Base-by-base conservation (phyloP, 306 rosid genomes). In the Phaseolus lunatus region DNA sequence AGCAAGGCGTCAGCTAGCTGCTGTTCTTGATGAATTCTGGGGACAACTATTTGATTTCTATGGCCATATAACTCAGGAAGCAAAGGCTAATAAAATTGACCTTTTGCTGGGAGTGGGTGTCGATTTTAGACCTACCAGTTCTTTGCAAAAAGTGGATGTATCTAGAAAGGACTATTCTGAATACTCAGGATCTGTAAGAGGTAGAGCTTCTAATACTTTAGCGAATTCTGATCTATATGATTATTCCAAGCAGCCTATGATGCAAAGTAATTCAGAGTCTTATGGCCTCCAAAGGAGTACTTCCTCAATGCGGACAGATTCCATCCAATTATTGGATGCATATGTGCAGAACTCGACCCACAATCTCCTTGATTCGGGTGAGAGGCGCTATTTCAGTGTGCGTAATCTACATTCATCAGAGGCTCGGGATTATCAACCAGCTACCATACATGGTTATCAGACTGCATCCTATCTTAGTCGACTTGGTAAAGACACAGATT, bases 1-100 rank as follows among this genome's bases (percentile, higher is more conserved):
- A 43, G 97, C 94, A 81, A 91, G 99, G 80, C 96, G 94, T 58
- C 93, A 92, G 54, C 88, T 96, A 76, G 94, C 98, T 53, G 64
- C 80, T 18, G 76, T 75, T 82, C 99, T 96, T 53, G 87, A 89
- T 56, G 98, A 92, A 56, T 96, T 96, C 67, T 96, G 99, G 99
- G 94, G 96, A 65, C 92, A 89, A 59, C 86, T 96, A 19, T 96
- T 84, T 86, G 98, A 89, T 88, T 89, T 84, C 68, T 86, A 91
- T 56, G 99, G 99, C 15, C 86, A 81, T 72, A 58, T 82, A 53
- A 88, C 88, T 74, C 84, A 53, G 48, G 91, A 83, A 47, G 96
- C 97, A 9, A 95, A 76, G 86, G 84, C 80, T 23, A 90, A 83
- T 84, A 89, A 87, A 79, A 75, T 89, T 63, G 94, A 92, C 84